Evolutionary conservation across 78 protist genomes (phyloP), one percentile per base, ranked within the genome.

Genomic region (Guillardia theta): DNA sequence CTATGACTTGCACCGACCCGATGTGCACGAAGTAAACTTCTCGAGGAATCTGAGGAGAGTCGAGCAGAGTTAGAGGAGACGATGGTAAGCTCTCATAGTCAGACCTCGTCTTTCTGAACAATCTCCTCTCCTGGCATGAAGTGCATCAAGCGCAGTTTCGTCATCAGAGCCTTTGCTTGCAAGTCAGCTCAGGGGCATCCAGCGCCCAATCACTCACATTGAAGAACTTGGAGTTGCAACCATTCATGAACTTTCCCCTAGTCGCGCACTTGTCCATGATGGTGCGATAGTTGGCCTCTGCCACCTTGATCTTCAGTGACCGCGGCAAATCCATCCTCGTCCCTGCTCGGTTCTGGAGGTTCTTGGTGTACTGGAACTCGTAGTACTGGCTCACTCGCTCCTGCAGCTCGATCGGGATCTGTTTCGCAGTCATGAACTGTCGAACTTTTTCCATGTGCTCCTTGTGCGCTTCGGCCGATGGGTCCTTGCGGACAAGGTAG

Each of bases 331-430:
- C 50, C 37, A 78, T 36, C 43, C 53, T 8, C 44, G 24, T 24
- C n/a, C 37, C 90, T 10, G 48, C n/a, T 30, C 27, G 21, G 48
- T 43, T 78, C 48, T 37, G 33, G 30, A 43, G 37, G 90, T 37
- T 78, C 90, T 78, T 78, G 41, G 19, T 27, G 90, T n/a, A 43
- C 90, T 78, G 90, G 8, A 78, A 78, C 44, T 78, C 43, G 53
- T 44, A 22, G 90, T 78, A 43, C 45, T 78, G 18, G 45, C 10
- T 24, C 41, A 78, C 18, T 36, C 48, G 90, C 50, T n/a, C 5
- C 90, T 18, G n/a, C 48, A 43, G 45, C 18, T 78, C 90, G 33
- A 6, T 48, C 44, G 90, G 48, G 0, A 78, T 0, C 50, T 10
- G 44, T 8, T 78, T 78, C 41, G 90, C 90, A 22, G 39, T 30